Evolutionary conservation across 2,329 filamentous ascomycete species (phyloP), one percentile per base, ranked within the genome.

Genomic region (Fusarium nodosum): DNA sequence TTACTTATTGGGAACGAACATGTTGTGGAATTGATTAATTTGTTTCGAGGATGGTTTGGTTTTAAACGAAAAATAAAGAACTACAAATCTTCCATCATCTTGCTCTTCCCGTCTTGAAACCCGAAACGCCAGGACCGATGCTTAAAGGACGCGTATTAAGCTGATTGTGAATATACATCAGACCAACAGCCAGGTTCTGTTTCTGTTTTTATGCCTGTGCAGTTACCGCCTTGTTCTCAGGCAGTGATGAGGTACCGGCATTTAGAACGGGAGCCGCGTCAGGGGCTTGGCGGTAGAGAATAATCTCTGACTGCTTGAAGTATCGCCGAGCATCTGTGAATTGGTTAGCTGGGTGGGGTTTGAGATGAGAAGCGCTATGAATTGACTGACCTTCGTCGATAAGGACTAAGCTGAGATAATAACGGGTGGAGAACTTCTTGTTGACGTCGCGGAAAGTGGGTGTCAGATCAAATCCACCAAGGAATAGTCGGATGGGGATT

Each of bases 231-330:
- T 81, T 83, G 68, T 80, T 82, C 69, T 85, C 83, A 36, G 78
- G 80, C 39, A 85, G 77, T 53, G 77, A 74, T 53, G 82, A 82
- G 48, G 77, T 80, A 69, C 79, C 81, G 42, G 81, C 79, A 48
- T 71, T 72, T 45, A 72, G 69, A 56, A 76, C 56, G 33, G 76
- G 74, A 5, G 75, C 67, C 26, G 86, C 82, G 68, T 90, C 88
- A 9, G 88, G 88, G 20, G 88, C 85, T 79, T 98, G 96, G 71
- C 96, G 90, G 84, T 92, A 98, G 54, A 99, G 90, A 61, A 97
- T 94, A 78, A 99, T 99, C 83, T 99, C 96, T 54, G 94, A 97
- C 81, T 99, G 96, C 82, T 99, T 99, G 84, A 99, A 99, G 83
- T 99, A 99, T 75, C 96, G 90, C 75, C 96, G 90, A 51, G 96